Evolutionary conservation across 2,329 filamentous ascomycete genomes (phyloP), one percentile per base, ranked within the genome.

Genomic region (Arthrobotrys musiformis): DNA sequence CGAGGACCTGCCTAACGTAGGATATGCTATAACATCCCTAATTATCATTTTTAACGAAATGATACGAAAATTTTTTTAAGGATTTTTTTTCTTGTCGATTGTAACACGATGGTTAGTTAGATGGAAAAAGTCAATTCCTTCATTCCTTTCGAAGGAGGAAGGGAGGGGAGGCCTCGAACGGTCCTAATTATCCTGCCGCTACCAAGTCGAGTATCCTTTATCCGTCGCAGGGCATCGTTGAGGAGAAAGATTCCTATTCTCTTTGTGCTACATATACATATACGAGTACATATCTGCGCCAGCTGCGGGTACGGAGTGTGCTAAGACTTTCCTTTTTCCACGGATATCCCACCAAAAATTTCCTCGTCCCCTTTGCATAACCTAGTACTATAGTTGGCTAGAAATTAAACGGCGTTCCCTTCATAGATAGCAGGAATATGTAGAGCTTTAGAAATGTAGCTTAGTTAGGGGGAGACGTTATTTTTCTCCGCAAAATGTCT

Each of bases 401-500:
- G n/a, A n/a, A n/a, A n/a, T n/a, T n/a, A n/a, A n/a, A n/a, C n/a
- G n/a, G n/a, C n/a, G n/a, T n/a, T n/a, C n/a, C n/a, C 22, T 37
- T 30, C 24, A 11, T 35, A 33, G 30, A 33, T 33, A 33, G 9
- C 30, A 9, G 30, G 30, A 4, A 33, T 5, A 33, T 5, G 30
- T 5, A 5, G 30, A 33, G 30, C 30, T 5, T 33, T 22, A n/a
- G n/a, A n/a, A n/a, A n/a, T n/a, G n/a, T n/a, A n/a, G n/a, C n/a
- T n/a, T n/a, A n/a, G n/a, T n/a, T n/a, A 54, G 8, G n/a, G 8
- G 7, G 15, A 54, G 33, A 58, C 54, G 54, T 58, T 58, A 37
- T 58, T 58, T 67, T 61, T 73, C 69, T 73, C 61, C 69, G 61
- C 69, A 73, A 61, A 73, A 60, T 66, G 37, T 73, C 52, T 73